Evolutionary conservation across 2,329 filamentous ascomycete species (phyloP).

Genomic region (Rasamsonia emersonii): DNA sequence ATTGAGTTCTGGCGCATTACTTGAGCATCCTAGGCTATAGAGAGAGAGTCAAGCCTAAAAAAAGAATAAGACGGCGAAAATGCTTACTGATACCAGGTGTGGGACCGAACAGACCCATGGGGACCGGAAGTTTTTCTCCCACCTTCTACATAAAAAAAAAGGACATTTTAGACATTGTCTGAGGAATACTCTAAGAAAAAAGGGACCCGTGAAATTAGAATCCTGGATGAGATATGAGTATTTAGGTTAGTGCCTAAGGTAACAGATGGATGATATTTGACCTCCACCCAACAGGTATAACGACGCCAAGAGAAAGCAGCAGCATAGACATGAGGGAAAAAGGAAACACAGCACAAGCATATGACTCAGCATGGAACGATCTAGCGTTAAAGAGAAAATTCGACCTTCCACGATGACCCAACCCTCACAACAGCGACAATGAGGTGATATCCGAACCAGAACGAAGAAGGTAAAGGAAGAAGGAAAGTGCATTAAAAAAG

Average conservation of each 20-base stretch:
- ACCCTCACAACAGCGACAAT: constrained; percentile 1
- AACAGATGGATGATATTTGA: constrained; percentile 7
- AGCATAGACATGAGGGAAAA: constrained; percentile 6
- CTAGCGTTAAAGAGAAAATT: constrained; percentile 4
- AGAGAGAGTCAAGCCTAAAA: too few relatives aligned
- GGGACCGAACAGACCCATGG: too few relatives aligned
- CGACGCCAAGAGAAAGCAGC: constrained; percentile 8
- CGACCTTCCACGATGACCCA: neutral
- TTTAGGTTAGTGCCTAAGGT: too few relatives aligned
- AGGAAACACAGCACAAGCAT: constrained; percentile 7
- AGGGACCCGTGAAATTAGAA: too few relatives aligned
- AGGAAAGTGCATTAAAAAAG: constrained; percentile 4
- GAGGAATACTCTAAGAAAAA: constrained; percentile 3
- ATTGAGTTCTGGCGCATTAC: too few relatives aligned
- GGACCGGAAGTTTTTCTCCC: too few relatives aligned
- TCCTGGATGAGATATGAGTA: too few relatives aligned
- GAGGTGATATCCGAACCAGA: neutral
- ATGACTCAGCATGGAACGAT: constrained; percentile 1
- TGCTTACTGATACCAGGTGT: too few relatives aligned
- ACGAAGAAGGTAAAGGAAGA: constrained; percentile 2
- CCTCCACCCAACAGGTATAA: constrained; percentile 9
- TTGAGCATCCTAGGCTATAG: too few relatives aligned
- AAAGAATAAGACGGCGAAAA: too few relatives aligned
- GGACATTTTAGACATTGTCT: too few relatives aligned
- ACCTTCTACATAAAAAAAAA: too few relatives aligned